These are phyloP conservation scores for Phoenix dactylifera DNA, from an alignment of 176 grass and related monocot genomes.

Conservation along the genomic window DNA sequence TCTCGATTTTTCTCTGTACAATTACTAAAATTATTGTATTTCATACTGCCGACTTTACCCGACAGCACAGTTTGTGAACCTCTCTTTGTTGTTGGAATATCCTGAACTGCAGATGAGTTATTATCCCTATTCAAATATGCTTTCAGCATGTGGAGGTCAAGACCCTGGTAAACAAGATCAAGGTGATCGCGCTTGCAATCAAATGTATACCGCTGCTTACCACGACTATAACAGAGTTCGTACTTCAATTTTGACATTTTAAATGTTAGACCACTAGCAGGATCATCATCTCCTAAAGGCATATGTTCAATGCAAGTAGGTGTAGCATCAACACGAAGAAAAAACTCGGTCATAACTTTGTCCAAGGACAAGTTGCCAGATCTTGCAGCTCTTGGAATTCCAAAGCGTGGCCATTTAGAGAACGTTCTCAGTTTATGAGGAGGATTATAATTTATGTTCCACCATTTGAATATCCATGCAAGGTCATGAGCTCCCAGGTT, in stretches of 20 bases:
- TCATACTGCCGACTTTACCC: constrained; percentile 20
- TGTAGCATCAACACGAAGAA: constrained; percentile 85
- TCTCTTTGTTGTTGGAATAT: constrained; percentile 31
- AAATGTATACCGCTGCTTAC: constrained; percentile 96
- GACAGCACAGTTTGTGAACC: constrained; percentile 15
- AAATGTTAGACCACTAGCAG: constrained; percentile 85
- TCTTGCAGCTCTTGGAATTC: constrained; percentile 70
- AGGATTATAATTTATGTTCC: constrained; percentile 91
- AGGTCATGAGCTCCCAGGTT: constrained; percentile 96
- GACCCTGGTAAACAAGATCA: constrained; percentile 96
- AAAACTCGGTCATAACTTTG: constrained; percentile 98
- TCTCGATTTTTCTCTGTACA: constrained; percentile 68
- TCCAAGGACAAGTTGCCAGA: constrained; percentile 96
- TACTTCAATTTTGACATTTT: constrained; percentile 99
- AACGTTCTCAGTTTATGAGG: constrained; percentile 94
- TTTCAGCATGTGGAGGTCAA: constrained; percentile 75
- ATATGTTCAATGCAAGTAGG: constrained; percentile 86
- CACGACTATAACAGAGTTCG: constrained; percentile 90
- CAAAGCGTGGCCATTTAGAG: constrained; percentile 91
- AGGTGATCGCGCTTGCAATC: constrained; percentile 83
- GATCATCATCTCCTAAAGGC: constrained; percentile 86
- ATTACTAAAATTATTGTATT: constrained; percentile 34
- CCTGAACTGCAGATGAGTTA: constrained; percentile 41
- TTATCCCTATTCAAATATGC: constrained; percentile 65
- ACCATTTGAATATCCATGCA: constrained; percentile 99